phyloP scores from a whole-genome alignment of 805 yeast genomes.

The Wickerhamiella slavikovae region DNA sequence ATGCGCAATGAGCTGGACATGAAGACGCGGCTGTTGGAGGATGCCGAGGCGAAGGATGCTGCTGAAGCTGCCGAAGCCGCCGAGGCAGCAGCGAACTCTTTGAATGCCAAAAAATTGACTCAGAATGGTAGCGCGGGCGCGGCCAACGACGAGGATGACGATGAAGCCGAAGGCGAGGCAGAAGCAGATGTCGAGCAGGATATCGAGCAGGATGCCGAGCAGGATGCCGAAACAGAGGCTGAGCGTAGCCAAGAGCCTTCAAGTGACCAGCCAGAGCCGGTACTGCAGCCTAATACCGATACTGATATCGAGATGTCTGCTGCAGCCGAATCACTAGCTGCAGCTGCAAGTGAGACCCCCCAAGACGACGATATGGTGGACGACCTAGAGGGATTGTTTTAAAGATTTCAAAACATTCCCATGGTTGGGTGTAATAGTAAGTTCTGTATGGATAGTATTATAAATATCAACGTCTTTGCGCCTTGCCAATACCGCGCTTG shows the following conservation, averaged over 20 bases:
- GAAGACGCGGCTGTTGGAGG: conserved; percentile 46
- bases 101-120: conserved; percentile 3
- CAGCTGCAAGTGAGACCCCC: conserved; percentile 12
- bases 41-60: conserved; percentile 12
- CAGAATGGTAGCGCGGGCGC: conserved; percentile 17
- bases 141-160: conserved; percentile 16
- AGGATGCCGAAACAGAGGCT: not conserved
- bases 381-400: conserved; percentile 4
- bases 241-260: not conserved
- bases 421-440: no score
- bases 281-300: no score
- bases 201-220: not conserved
- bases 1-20: conserved; percentile 64
- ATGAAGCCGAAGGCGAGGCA: conserved; percentile 15
- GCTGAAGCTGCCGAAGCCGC: no score
- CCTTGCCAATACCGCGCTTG: conserved; percentile 88
- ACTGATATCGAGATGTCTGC: not conserved
- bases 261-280: no score
- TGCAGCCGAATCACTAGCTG: conserved; percentile 9
- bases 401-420: no score
- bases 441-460: no score
- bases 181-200: conserved; percentile 10
- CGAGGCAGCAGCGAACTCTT: no score
- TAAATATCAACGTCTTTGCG: conserved; percentile 52
- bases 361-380: conserved; percentile 1